Percentiles rank a stretch among this genome's conserved stretches.
Conservation (phyloP, 2,329 filamentous ascomycete species). For the Diaporthe vaccinii region DNA sequence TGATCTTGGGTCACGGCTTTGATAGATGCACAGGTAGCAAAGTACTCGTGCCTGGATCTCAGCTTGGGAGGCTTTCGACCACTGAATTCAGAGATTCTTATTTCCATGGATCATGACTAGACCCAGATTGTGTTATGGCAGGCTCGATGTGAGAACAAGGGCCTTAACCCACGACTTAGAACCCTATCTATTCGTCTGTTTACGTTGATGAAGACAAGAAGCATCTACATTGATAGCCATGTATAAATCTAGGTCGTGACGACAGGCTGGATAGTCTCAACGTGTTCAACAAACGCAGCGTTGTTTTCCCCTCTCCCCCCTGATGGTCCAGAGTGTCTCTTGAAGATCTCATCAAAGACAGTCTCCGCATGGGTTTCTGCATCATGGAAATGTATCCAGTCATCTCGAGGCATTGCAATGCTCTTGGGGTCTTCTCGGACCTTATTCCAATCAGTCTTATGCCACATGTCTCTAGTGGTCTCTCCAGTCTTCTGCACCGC, state of each 20-base stretch:
- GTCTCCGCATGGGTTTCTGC: conserved; percentile 60
- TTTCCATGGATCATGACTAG: neutral
- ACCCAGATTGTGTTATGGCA: neutral
- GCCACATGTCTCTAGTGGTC: conserved; percentile 65
- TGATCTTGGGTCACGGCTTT: conserved; percentile 43
- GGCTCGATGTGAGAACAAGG: neutral
- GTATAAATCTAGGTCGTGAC: conserved; percentile 1
- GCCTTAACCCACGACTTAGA: accelerated
- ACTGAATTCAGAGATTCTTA: neutral
- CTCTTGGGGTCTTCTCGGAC: conserved; percentile 61
- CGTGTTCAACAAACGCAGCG: neutral
- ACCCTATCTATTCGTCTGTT: neutral
- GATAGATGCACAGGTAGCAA: neutral
- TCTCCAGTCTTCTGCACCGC: conserved; percentile 65
- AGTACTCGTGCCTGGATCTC: no score
- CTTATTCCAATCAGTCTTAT: conserved; percentile 66
- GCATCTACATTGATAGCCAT: neutral
- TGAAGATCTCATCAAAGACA: conserved; percentile 52
- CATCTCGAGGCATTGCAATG: conserved; percentile 63
- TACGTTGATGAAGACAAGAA: neutral
- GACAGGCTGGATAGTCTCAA: conserved; percentile 12
- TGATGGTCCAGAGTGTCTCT: conserved; percentile 43
- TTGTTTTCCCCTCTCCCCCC: neutral
- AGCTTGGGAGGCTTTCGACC: neutral
- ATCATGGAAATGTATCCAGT: conserved; percentile 67